Conservation (phyloP, 1,284 basidiomycete genomes). For the Apiotrichum brassicae region DNA sequence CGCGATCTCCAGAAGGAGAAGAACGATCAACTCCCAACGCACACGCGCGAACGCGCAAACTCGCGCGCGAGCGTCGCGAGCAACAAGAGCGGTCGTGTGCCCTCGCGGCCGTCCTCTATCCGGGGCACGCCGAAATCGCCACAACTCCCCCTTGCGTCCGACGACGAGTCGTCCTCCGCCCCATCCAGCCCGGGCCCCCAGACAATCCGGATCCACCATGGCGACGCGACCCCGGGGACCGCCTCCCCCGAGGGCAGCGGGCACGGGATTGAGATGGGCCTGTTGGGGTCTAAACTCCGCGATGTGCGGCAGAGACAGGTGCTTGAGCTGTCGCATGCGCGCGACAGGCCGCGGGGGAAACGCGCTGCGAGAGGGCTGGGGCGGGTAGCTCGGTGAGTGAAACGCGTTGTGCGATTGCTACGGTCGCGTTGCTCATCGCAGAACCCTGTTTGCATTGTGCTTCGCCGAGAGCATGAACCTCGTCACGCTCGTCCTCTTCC, state of each 20-base stretch:
- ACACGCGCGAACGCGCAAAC: constrained; percentile 4
- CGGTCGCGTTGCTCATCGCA: constrained; percentile 4
- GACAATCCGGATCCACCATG: background rate
- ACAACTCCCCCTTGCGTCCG: background rate
- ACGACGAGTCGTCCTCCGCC: constrained; percentile 7
- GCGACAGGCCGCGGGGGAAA: constrained; percentile 21
- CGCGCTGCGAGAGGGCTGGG: constrained; percentile 36
- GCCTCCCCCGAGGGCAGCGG: background rate
- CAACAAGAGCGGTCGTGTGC: background rate
- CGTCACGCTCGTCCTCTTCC: constrained; percentile 43
- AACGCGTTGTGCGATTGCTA: background rate
- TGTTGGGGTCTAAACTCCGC: constrained; percentile 27
- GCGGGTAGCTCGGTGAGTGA: constrained; percentile 29
- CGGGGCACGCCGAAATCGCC: background rate
- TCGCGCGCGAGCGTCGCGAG: background rate
- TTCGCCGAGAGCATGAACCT: constrained; percentile 45
- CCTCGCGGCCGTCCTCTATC: background rate
- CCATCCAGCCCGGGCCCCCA: constrained; percentile 2
- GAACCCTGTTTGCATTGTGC: constrained; percentile 42
- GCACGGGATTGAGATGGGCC: constrained; percentile 22
- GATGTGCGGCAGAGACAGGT: constrained; percentile 21
- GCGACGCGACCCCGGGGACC: constrained; percentile 11
- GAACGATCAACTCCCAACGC: constrained; percentile 17
- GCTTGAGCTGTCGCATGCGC: constrained; percentile 27
- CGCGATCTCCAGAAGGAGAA: constrained; percentile 36